A percentile compares a stretch with the other conserved stretches of the same genome.
phyloP scores from a whole-genome alignment of 208 protist genomes.

The Angomonas deanei region DNA sequence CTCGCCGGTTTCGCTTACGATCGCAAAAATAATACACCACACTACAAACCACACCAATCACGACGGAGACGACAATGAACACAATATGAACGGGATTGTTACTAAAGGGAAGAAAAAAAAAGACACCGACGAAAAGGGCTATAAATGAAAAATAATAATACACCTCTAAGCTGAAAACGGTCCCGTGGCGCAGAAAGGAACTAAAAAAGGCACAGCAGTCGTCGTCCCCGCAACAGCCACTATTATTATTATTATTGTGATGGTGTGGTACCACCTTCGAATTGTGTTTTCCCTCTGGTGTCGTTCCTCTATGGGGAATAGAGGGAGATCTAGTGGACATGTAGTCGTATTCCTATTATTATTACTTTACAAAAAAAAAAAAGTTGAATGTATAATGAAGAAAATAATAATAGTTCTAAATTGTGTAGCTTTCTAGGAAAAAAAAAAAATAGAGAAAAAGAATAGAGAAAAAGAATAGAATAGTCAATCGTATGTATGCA shows the following conservation, averaged over 20 bases:
- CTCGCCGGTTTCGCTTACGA: constrained; percentile 3
- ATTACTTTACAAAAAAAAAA: constrained; percentile 7
- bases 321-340: no score
- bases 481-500: not conserved
- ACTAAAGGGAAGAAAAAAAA: constrained; percentile 76
- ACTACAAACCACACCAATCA: constrained; percentile 35
- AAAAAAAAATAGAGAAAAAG: not conserved
- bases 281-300: not conserved
- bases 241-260: not conserved
- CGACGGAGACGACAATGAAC: constrained; percentile 43
- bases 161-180: not conserved
- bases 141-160: not conserved
- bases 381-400: not conserved
- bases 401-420: constrained; percentile 1
- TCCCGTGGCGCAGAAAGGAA: not conserved
- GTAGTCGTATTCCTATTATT: no score
- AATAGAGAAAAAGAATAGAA: constrained; percentile 6
- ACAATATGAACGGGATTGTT: constrained; percentile 51
- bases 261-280: not conserved
- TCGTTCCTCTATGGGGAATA: not conserved
- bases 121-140: constrained; percentile 17
- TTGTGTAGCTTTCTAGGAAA: no score
- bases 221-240: not conserved
- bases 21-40: constrained; percentile 26
- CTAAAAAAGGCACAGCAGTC: not conserved